Conservation (phyloP, 805 yeast species). For the Metschnikowia gelsemii region DNA sequence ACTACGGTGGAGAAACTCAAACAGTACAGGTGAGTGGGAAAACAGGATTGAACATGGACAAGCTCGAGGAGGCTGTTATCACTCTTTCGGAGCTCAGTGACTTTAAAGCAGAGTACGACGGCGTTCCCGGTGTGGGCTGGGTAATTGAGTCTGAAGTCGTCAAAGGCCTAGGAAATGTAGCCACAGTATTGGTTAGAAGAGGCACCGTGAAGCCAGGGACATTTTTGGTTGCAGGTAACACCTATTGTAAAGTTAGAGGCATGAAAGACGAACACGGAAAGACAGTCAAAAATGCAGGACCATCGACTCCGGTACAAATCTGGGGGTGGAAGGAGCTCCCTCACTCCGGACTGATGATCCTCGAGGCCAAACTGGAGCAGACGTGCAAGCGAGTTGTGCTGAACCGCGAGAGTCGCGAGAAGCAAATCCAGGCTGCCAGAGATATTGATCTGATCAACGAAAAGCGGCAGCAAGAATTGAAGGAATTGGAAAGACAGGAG, state of each 20-base stretch:
- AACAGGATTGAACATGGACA: slow-evolving; percentile 87
- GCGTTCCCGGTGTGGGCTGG: slow-evolving; percentile 77
- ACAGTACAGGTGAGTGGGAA: slow-evolving; percentile 84
- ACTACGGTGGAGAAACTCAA: slow-evolving; percentile 93
- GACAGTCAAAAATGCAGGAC: slow-evolving; percentile 63
- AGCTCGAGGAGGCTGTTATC: slow-evolving; percentile 83
- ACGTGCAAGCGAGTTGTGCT: slow-evolving; percentile 72
- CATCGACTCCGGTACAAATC: slow-evolving; percentile 87
- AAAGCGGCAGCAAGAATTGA: slow-evolving; percentile 54
- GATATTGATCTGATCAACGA: slow-evolving; percentile 73
- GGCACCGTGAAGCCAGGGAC: slow-evolving; percentile 73
- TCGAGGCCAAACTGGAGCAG: slow-evolving; percentile 73
- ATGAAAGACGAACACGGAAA: slow-evolving; percentile 75
- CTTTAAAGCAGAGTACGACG: slow-evolving; percentile 55
- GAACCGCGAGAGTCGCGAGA: slow-evolving; percentile 57
- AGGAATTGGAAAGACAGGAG: slow-evolving; percentile 51
- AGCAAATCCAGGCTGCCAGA: slow-evolving; percentile 54
- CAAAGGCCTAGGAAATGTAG: slow-evolving; percentile 79
- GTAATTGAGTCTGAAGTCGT: slow-evolving; percentile 80
- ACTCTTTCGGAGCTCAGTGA: slow-evolving; percentile 84
- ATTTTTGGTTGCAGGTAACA: slow-evolving; percentile 79
- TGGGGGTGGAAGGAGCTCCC: slow-evolving; percentile 95
- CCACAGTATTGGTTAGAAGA: slow-evolving; percentile 78
- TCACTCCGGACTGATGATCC: slow-evolving; percentile 80
- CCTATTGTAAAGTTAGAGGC: slow-evolving; percentile 80